Conservation (phyloP, 1,139 yeast species). For the Candida dubliniensis region DNA sequence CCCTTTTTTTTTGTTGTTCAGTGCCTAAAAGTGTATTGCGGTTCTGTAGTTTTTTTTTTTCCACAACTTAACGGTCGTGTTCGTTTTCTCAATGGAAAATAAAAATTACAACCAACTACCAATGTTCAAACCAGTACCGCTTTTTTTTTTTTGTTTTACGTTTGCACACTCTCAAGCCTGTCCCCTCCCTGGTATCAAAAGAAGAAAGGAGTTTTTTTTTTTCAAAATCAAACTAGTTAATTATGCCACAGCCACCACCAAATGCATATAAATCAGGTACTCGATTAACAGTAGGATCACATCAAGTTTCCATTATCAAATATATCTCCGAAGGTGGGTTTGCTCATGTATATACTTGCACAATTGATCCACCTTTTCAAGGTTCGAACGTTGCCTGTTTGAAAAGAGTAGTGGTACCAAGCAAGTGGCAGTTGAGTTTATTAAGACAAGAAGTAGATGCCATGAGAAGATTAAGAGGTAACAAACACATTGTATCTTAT, state of each 20-base stretch:
- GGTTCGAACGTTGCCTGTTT: constrained; percentile 60
- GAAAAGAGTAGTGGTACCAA: constrained; percentile 74
- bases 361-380: constrained; percentile 50
- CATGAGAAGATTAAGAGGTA: constrained; percentile 77
- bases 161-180: too few relatives aligned
- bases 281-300: constrained; percentile 63
- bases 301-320: constrained; percentile 53
- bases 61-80: too few relatives aligned
- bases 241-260: constrained; percentile 38
- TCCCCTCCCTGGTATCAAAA: too few relatives aligned
- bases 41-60: too few relatives aligned
- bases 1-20: too few relatives aligned
- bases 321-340: constrained; percentile 76
- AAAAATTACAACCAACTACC: too few relatives aligned
- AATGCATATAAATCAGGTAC: constrained; percentile 65
- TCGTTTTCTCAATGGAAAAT: too few relatives aligned
- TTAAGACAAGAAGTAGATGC: constrained; percentile 80
- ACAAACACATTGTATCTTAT: constrained; percentile 79
- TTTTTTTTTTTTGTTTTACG: too few relatives aligned
- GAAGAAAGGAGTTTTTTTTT: too few relatives aligned
- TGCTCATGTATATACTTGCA: constrained; percentile 74
- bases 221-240: not conserved
- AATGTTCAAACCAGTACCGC: too few relatives aligned
- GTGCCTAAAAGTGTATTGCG: too few relatives aligned
- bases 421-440: constrained; percentile 64